Evolutionary conservation across 2,329 filamentous ascomycete species (phyloP).

Genomic region (Epichloe gansuensis): DNA sequence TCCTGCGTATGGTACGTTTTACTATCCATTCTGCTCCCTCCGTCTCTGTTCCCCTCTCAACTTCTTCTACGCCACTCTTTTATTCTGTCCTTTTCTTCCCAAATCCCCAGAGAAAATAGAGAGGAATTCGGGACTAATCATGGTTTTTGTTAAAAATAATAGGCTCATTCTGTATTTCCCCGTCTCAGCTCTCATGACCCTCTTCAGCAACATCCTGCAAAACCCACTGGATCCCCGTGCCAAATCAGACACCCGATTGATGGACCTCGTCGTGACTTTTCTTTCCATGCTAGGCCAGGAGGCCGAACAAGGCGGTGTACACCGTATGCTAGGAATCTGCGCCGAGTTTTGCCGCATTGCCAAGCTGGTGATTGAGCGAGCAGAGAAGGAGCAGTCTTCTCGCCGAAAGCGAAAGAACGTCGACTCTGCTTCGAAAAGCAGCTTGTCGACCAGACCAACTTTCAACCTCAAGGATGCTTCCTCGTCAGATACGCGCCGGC

Average conservation of each 20-base stretch:
- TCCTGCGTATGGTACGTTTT: constrained; percentile 77
- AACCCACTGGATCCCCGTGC: constrained; percentile 85
- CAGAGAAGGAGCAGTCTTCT: constrained; percentile 70
- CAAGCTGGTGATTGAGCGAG: constrained; percentile 78
- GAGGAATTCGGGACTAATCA: too few relatives aligned
- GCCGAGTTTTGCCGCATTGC: constrained; percentile 95
- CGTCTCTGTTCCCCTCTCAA: background rate
- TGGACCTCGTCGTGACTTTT: constrained; percentile 89
- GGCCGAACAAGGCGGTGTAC: constrained; percentile 79
- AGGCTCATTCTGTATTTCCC: constrained; percentile 94
- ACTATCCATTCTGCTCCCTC: background rate
- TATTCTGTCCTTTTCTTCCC: background rate
- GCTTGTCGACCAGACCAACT: background rate
- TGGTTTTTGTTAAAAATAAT: too few relatives aligned
- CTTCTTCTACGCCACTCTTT: background rate
- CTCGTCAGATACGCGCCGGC: constrained; percentile 5
- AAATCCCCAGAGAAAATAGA: background rate
- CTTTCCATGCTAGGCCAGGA: constrained; percentile 81
- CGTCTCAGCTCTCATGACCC: constrained; percentile 82
- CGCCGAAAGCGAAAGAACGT: constrained; percentile 75
- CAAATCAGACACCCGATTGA: constrained; percentile 76
- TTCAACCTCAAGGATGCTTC: background rate
- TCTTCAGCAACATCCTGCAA: constrained; percentile 93
- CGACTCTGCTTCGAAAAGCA: constrained; percentile 24
- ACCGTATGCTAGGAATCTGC: constrained; percentile 87